Percentiles rank a stretch among this genome's conserved stretches.
phyloP scores from a whole-genome alignment of 176 grass and related monocot genomes.

The Juncus inflexus region DNA sequence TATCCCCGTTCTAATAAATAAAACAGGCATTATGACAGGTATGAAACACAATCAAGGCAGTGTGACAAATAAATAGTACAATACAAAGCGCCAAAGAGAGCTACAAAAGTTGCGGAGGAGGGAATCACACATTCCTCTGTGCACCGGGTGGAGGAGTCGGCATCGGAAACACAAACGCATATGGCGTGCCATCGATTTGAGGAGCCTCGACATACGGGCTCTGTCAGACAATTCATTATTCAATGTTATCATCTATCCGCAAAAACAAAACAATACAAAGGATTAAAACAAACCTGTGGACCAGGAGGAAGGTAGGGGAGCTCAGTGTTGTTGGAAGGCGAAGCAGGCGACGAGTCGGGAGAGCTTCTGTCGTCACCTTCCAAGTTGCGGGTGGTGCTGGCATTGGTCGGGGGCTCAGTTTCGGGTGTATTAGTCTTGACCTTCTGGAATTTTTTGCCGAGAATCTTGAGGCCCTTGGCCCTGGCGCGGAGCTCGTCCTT shows the following conservation, averaged over 20 bases:
- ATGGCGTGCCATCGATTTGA: conserved; percentile 50
- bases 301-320: conserved; percentile 37
- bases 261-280: background rate
- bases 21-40: no score
- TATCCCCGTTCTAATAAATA: background rate
- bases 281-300: conserved; percentile 45
- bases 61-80: background rate
- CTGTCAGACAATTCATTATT: conserved; percentile 32
- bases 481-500: conserved; percentile 74
- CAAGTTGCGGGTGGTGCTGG: conserved; percentile 46
- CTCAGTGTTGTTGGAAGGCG: conserved; percentile 26
- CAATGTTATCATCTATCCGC: conserved; percentile 3
- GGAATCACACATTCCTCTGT: conserved; percentile 47
- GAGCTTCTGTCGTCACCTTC: conserved; percentile 60
- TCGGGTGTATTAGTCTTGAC: conserved; percentile 57
- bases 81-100: background rate
- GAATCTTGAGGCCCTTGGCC: conserved; percentile 93
- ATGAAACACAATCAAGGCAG: no score
- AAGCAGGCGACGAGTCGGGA: conserved; percentile 72
- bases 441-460: conserved; percentile 89
- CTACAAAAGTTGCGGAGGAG: background rate
- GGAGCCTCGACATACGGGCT: conserved; percentile 96
- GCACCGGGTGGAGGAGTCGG: conserved; percentile 82
- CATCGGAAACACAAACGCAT: conserved; percentile 62
- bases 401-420: conserved; percentile 48